These are phyloP conservation scores for Davidsoniella virescens DNA, from an alignment of 2,329 filamentous ascomycete genomes.

Conservation along the genomic window DNA sequence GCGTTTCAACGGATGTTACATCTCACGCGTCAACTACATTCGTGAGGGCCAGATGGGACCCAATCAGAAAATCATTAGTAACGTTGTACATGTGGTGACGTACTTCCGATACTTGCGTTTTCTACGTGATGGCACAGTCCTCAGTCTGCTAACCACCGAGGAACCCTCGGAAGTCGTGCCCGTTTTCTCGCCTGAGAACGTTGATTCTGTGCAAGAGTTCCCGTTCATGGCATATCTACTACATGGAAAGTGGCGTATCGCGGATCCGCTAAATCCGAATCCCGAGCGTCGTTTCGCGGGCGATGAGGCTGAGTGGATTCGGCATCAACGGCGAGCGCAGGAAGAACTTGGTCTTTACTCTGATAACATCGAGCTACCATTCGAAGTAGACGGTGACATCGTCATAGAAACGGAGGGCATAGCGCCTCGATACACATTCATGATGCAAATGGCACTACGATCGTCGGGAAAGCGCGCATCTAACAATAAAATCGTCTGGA, in stretches of 20 bases:
- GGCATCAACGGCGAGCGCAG: too few relatives aligned
- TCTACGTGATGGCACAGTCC: slow-evolving; percentile 72
- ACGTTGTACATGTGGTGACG: slow-evolving; percentile 84
- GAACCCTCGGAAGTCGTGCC: slow-evolving; percentile 83
- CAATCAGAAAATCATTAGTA: slow-evolving; percentile 58
- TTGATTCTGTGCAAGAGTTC: slow-evolving; percentile 29
- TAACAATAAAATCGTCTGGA: slow-evolving; percentile 82
- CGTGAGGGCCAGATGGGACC: slow-evolving; percentile 60
- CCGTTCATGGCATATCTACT: slow-evolving; percentile 33
- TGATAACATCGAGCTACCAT: slow-evolving; percentile 14
- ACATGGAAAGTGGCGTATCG: slow-evolving; percentile 38
- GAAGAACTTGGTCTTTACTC: neutral
- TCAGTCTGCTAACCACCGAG: slow-evolving; percentile 63
- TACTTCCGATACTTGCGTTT: slow-evolving; percentile 96
- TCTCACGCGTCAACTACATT: slow-evolving; percentile 90
- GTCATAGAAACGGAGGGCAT: slow-evolving; percentile 78
- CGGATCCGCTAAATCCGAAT: slow-evolving; percentile 11
- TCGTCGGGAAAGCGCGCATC: slow-evolving; percentile 44
- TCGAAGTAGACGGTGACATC: slow-evolving; percentile 47
- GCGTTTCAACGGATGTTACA: slow-evolving; percentile 91
- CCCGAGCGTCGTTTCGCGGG: slow-evolving; percentile 20
- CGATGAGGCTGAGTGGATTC: neutral
- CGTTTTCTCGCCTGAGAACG: slow-evolving; percentile 55
- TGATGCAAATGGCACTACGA: slow-evolving; percentile 60
- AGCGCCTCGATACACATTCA: slow-evolving; percentile 63